Percentiles rank a stretch among this genome's conserved stretches.
These are phyloP conservation scores for Mrakia blollopis DNA, from an alignment of 768 basidiomycete genomes.

Conservation along the genomic window DNA sequence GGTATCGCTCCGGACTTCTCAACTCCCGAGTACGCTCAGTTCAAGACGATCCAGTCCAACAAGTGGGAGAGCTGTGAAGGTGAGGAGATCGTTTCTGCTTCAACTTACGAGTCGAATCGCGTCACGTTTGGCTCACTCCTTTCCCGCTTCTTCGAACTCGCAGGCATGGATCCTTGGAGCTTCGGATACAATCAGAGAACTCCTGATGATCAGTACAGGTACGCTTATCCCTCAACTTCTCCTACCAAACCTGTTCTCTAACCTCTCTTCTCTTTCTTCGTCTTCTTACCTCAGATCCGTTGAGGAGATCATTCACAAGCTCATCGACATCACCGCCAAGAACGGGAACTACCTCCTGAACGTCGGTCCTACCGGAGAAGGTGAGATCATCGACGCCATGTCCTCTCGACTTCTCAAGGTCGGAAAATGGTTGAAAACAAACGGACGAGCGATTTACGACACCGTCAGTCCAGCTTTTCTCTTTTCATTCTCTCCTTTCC, in stretches of 20 bases:
- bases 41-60: slow-evolving; percentile 47
- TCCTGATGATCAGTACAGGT: slow-evolving; percentile 50
- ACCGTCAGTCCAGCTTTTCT: slow-evolving; percentile 46
- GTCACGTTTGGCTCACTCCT: background rate
- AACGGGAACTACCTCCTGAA: slow-evolving; percentile 59
- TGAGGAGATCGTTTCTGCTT: background rate
- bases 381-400: slow-evolving; percentile 54
- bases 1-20: slow-evolving; percentile 54
- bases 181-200: slow-evolving; percentile 48
- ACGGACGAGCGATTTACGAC: slow-evolving; percentile 54
- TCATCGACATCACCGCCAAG: slow-evolving; percentile 56
- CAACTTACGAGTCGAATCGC: background rate
- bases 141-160: background rate
- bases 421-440: slow-evolving; percentile 53
- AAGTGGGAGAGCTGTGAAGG: slow-evolving; percentile 61
- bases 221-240: slow-evolving; percentile 37
- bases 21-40: slow-evolving; percentile 55
- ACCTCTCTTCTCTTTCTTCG: background rate
- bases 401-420: slow-evolving; percentile 51
- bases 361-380: slow-evolving; percentile 56
- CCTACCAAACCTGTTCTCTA: background rate
- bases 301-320: slow-evolving; percentile 51
- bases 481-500: background rate
- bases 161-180: slow-evolving; percentile 49
- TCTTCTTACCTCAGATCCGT: slow-evolving; percentile 6